Percentiles rank a stretch among this genome's conserved stretches.
These are phyloP conservation scores for Paraglomus brasilianum DNA, from an alignment of 192 early-diverging fungal species.

Conservation along the genomic window DNA sequence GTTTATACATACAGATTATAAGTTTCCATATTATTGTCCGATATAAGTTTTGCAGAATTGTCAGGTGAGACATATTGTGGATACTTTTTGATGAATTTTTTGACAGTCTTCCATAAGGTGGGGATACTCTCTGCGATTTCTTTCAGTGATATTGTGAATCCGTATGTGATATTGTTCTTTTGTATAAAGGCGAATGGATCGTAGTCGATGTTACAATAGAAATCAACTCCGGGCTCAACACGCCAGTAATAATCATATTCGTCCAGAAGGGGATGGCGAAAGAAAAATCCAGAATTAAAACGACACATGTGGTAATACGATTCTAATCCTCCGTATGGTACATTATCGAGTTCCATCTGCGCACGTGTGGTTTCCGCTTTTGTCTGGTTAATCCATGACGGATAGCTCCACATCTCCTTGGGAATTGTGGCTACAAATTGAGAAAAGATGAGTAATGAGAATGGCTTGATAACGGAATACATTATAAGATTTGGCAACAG, in stretches of 20 bases:
- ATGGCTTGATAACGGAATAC: too few relatives aligned
- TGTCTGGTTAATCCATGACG: constrained; percentile 72
- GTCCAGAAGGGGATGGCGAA: constrained; percentile 64
- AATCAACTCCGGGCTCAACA: constrained; percentile 81
- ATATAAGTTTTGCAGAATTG: constrained; percentile 53
- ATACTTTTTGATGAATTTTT: constrained; percentile 48
- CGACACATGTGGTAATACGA: constrained; percentile 80
- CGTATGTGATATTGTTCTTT: constrained; percentile 75
- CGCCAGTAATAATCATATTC: constrained; percentile 88
- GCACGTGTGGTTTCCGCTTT: constrained; percentile 50
- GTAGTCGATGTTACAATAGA: constrained; percentile 76
- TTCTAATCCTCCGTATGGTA: constrained; percentile 66
- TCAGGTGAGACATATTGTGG: constrained; percentile 50
- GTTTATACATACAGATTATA: constrained; percentile 54
- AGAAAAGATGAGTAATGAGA: too few relatives aligned
- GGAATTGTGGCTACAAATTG: constrained; percentile 53
- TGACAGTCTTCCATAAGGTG: constrained; percentile 68
- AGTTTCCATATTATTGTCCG: constrained; percentile 49
- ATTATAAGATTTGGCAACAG: too few relatives aligned
- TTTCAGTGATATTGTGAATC: constrained; percentile 71
- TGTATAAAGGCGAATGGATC: constrained; percentile 84
- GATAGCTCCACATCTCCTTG: constrained; percentile 78
- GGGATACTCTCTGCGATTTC: constrained; percentile 72
- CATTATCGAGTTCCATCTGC: constrained; percentile 50
- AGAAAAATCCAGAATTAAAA: constrained; percentile 78